A percentile compares a stretch with the other conserved stretches of the same genome.
These are phyloP conservation scores for Cystobasidium tubakii DNA, from an alignment of 768 basidiomycete species.

Conservation along the genomic window DNA sequence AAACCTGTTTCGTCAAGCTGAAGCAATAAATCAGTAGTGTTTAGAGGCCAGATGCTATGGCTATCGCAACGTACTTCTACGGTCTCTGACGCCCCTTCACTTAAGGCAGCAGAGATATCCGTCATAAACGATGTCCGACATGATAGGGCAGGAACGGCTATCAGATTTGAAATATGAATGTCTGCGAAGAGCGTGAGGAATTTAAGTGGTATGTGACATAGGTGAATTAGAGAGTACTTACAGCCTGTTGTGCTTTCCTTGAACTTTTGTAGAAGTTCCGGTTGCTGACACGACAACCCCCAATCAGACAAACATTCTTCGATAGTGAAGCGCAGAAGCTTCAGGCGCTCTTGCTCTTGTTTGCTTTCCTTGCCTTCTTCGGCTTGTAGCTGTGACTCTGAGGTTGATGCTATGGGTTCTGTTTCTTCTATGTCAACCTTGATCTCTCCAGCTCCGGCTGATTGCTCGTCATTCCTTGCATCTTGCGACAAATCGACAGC, in stretches of 20 bases:
- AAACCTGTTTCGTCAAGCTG: slow-evolving; percentile 42
- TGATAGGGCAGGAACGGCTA: slow-evolving; percentile 9
- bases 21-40: no score
- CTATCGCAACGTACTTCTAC: slow-evolving; percentile 24
- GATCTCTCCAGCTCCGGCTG: not conserved
- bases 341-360: not conserved
- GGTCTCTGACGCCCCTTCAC: not conserved
- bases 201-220: no score
- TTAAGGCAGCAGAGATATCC: slow-evolving; percentile 22
- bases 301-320: slow-evolving; percentile 36
- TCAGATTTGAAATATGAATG: slow-evolving; percentile 31
- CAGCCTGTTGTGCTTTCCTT: slow-evolving; percentile 4
- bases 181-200: slow-evolving; percentile 14
- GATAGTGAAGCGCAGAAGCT: not conserved
- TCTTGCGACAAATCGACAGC: not conserved
- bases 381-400: not conserved
- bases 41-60: no score
- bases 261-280: slow-evolving; percentile 14
- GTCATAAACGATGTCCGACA: not conserved
- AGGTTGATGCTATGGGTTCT: not conserved
- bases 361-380: not conserved
- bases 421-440: not conserved
- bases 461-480: not conserved
- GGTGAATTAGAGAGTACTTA: no score
- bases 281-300: slow-evolving; percentile 24